A percentile compares a stretch with the other conserved stretches of the same genome.
phyloP scores from a whole-genome alignment of 140 eudicot genomes.

The Oenanthe javanica region DNA sequence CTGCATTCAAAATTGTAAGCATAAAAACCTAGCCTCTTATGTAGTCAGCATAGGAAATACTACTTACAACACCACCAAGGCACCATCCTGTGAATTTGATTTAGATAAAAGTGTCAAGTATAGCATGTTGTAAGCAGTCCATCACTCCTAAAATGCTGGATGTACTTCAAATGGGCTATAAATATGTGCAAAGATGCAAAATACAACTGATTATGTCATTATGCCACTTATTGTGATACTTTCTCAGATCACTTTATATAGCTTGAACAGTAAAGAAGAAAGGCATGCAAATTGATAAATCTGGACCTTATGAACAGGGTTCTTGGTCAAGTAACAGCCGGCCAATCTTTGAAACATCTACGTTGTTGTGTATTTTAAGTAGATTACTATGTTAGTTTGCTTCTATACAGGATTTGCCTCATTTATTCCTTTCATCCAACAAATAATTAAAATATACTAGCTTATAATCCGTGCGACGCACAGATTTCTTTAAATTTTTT shows the following conservation, averaged over 20 bases:
- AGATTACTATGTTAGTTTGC: neutral
- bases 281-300: neutral
- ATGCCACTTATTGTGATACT: neutral
- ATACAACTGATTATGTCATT: neutral
- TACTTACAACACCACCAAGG: neutral
- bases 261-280: neutral
- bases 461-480: too few relatives aligned
- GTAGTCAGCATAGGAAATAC: neutral
- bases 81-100: neutral
- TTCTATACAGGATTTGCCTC: neutral
- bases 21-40: neutral
- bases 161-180: neutral
- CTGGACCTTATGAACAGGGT: neutral
- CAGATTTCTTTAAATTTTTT: too few relatives aligned
- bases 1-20: constrained; percentile 26
- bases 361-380: neutral
- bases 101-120: neutral
- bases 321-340: neutral
- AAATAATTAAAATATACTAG: neutral
- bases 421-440: neutral
- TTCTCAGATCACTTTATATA: neutral
- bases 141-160: neutral
- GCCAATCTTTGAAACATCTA: neutral
- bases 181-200: neutral
- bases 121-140: neutral